phyloP scores from a whole-genome alignment of 441 rosid species.

The Aleurites moluccanus region DNA sequence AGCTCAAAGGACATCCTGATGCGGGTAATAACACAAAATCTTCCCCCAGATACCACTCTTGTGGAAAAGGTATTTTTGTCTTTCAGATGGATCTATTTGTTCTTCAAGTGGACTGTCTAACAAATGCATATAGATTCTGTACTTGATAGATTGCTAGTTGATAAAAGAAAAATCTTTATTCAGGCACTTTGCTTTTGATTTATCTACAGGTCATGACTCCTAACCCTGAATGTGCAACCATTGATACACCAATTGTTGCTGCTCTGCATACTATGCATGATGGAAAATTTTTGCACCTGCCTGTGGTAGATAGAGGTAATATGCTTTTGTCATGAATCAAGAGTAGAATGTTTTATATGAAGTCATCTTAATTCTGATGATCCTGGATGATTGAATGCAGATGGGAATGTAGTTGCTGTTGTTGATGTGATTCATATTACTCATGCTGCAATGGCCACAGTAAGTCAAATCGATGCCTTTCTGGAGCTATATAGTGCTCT shows the following conservation, averaged over 20 bases:
- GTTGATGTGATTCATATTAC: slow-evolving; percentile 84
- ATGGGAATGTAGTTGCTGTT: slow-evolving; percentile 77
- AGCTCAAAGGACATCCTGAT: slow-evolving; percentile 96
- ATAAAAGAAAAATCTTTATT: slow-evolving; percentile 6
- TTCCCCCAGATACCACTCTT: slow-evolving; percentile 63
- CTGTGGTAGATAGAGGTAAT: slow-evolving; percentile 80
- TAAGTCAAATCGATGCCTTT: slow-evolving; percentile 38
- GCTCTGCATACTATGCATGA: slow-evolving; percentile 93
- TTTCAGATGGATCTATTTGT: neutral
- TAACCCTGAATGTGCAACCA: slow-evolving; percentile 86
- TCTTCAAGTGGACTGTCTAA: neutral
- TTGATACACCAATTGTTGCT: slow-evolving; percentile 90
- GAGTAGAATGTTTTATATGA: slow-evolving; percentile 13
- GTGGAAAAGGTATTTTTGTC: slow-evolving; percentile 70
- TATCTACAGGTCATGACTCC: slow-evolving; percentile 85
- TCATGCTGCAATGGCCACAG: slow-evolving; percentile 96
- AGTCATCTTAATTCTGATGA: slow-evolving; percentile 28
- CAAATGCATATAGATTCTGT: neutral
- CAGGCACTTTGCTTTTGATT: slow-evolving; percentile 18
- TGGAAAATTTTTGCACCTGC: slow-evolving; percentile 97
- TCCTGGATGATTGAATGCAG: slow-evolving; percentile 43
- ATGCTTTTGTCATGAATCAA: neutral
- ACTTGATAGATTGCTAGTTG: neutral
- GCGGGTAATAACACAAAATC: slow-evolving; percentile 86
- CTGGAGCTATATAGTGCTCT: slow-evolving; percentile 11